A percentile compares a stretch with the other conserved stretches of the same genome.
Conservation (phyloP, 2,329 filamentous ascomycete genomes). For the Aspergillus ochraceoroseus region DNA sequence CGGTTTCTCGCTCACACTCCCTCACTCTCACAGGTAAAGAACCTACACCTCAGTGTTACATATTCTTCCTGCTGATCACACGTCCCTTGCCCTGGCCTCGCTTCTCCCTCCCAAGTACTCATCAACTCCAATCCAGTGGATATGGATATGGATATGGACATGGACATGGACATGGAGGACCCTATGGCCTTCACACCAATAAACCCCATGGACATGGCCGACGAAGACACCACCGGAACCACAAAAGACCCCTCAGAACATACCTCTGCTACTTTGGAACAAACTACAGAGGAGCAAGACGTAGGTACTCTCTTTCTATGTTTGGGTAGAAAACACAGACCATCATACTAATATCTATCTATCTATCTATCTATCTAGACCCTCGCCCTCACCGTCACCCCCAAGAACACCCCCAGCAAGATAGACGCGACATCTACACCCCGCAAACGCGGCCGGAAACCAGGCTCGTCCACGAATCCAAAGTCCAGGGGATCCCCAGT, state of each 20-base stretch:
- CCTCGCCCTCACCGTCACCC: background rate
- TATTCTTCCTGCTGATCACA: too few relatives aligned
- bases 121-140: background rate
- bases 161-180: background rate
- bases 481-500: slow-evolving; percentile 6
- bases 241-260: too few relatives aligned
- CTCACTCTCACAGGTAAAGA: too few relatives aligned
- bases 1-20: too few relatives aligned
- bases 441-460: slow-evolving; percentile 24
- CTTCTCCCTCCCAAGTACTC: background rate
- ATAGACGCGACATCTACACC: slow-evolving; percentile 12
- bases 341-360: too few relatives aligned
- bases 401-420: slow-evolving; percentile 1
- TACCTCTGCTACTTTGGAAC: too few relatives aligned
- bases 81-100: too few relatives aligned
- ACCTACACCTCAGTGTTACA: too few relatives aligned
- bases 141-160: slow-evolving; percentile 2
- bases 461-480: slow-evolving; percentile 4
- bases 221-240: too few relatives aligned
- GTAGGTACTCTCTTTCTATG: background rate
- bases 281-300: background rate
- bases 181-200: slow-evolving; percentile 7
- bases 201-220: slow-evolving; percentile 3
- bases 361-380: too few relatives aligned
- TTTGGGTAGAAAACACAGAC: too few relatives aligned